Base-by-base conservation (phyloP, 1,284 basidiomycete species). In the Cystobasidium slooffiae region DNA sequence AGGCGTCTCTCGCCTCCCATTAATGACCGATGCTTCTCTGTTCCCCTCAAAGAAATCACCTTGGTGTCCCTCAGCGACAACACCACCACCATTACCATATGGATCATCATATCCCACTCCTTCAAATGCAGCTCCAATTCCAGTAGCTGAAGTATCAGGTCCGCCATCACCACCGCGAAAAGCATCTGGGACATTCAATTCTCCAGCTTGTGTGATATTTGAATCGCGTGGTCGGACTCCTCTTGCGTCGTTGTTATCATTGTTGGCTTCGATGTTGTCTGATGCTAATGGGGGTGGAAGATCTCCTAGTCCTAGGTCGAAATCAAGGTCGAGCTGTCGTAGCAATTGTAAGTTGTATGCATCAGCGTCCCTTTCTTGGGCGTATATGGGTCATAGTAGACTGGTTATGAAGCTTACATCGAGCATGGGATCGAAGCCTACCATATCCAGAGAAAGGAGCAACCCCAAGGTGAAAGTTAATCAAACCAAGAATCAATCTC, bases 291-390 rank as follows among this genome's bases (percentile, higher is more conserved):
- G 64, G 20, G 64, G 49, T 22, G 64, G 64, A 43, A 72, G 69
- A 37, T 72, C 70, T 51, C 16, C 16, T n/a, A 73, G 39, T 22
- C 58, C 63, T 20, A 73, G 62, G 24, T 65, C 70, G 52, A 73
- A 47, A 18, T 73, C 70, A n/a, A 64, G 63, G 31, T 55, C 70
- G 18, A 73, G 51, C 64, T 66, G 64, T 7, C 8, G 9, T 7
- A 59, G 9, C 10, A 31, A 31, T 31, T 31, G 31, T 31, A 5
- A 31, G 31, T 31, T 31, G 31, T 31, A 31, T 31, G 31, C 2
- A 31, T 31, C 31, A 31, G 31, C 31, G 31, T 31, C 5, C 31
- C 31, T 31, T 5, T 37, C 24, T 9, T 14, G 24, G 5, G 39
- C 24, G 6, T 12, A 31, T 56, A 18, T 10, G 22, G 3, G 24